Evolutionary conservation across 2,329 filamentous ascomycete species (phyloP).

Genomic region (Mycosphaerella sp.): DNA sequence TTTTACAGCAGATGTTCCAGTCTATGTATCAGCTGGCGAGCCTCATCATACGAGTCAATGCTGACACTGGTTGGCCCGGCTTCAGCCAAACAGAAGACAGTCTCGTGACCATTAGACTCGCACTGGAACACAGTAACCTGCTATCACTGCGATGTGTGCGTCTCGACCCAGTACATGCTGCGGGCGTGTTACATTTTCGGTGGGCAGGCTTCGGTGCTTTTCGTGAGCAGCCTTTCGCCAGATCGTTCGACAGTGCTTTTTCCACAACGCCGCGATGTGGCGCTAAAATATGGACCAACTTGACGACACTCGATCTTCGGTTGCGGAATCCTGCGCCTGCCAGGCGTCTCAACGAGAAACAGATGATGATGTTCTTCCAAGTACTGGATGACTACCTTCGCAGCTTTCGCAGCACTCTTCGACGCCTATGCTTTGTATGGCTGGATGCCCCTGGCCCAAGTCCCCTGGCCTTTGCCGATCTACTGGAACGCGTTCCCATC

Average conservation of each 20-base stretch:
- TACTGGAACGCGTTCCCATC: conserved; percentile 16
- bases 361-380: conserved; percentile 28
- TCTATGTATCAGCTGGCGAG: neutral
- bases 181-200: conserved; percentile 32
- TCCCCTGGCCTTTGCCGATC: conserved; percentile 25
- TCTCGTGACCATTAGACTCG: conserved; percentile 26
- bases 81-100: conserved; percentile 25
- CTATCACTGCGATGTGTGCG: conserved; percentile 21
- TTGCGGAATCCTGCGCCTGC: conserved; percentile 24
- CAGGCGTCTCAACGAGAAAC: conserved; percentile 18
- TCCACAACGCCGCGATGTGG: neutral
- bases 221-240: conserved; percentile 12
- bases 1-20: conserved; percentile 13
- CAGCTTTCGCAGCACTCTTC: conserved; percentile 28
- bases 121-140: conserved; percentile 24
- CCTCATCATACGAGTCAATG: conserved; percentile 25
- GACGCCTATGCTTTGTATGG: conserved; percentile 30
- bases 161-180: conserved; percentile 28
- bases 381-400: conserved; percentile 30
- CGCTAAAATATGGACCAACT: conserved; percentile 24
- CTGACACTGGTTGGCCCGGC: conserved; percentile 30
- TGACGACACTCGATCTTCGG: conserved; percentile 28
- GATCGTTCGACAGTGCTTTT: neutral
- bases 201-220: conserved; percentile 30
- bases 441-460: conserved; percentile 28